These are phyloP conservation scores for Brassica incana DNA, from an alignment of 345 rosid species.

Conservation along the genomic window DNA sequence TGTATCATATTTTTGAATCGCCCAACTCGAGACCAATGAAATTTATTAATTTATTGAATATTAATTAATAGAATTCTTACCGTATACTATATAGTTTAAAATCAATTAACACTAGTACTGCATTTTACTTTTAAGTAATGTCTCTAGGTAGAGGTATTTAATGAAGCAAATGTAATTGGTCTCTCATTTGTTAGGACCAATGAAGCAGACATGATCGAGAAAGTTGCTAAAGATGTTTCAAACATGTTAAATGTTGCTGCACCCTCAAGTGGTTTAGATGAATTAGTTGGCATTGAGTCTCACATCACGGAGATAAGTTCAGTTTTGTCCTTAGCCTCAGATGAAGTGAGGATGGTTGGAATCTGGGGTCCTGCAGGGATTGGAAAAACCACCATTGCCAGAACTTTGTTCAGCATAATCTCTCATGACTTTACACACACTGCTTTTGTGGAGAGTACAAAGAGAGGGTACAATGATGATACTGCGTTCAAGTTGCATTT, in stretches of 20 bases:
- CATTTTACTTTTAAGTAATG: not conserved
- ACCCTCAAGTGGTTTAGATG: not conserved
- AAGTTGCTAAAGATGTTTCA: not conserved
- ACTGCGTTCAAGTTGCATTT: not conserved
- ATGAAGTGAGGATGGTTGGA: not conserved
- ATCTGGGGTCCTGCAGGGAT: not conserved
- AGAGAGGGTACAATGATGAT: not conserved
- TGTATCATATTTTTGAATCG: too few relatives aligned
- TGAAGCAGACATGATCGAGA: not conserved
- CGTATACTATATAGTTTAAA: not conserved
- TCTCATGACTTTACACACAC: not conserved
- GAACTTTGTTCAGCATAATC: not conserved
- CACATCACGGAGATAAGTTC: not conserved
- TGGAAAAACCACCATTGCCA: not conserved
- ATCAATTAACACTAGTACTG: not conserved
- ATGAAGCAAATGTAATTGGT: not conserved
- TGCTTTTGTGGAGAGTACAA: not conserved
- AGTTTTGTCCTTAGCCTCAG: not conserved
- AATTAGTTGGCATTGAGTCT: not conserved
- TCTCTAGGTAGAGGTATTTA: not conserved
- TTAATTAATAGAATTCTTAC: not conserved
- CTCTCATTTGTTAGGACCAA: not conserved
- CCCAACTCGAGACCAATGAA: too few relatives aligned
- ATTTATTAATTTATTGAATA: too few relatives aligned
- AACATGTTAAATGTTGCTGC: not conserved